Evolutionary conservation across 306 rosid genomes (phyloP).

Genomic region (Cyamopsis tetragonoloba): DNA sequence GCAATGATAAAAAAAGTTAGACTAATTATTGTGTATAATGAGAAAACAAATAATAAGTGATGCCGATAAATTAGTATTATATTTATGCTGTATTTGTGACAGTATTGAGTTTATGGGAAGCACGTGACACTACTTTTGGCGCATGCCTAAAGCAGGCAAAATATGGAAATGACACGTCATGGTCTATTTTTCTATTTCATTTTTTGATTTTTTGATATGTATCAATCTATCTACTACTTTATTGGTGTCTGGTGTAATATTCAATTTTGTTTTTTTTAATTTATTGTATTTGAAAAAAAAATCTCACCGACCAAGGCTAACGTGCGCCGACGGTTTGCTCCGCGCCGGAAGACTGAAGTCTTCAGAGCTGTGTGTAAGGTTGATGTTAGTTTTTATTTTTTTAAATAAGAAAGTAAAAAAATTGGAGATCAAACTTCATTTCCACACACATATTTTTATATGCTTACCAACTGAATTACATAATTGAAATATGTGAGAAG

Average conservation of each 20-base stretch:
- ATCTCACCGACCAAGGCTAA: constrained; percentile 24
- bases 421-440: too few species aligned
- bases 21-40: constrained; percentile 12
- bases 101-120: constrained; percentile 37
- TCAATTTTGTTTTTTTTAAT: not conserved
- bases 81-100: not conserved
- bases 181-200: not conserved
- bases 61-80: not conserved
- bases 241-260: constrained; percentile 5
- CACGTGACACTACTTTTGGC: constrained; percentile 81
- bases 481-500: too few species aligned
- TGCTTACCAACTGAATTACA: too few species aligned
- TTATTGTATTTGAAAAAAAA: not conserved
- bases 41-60: constrained; percentile 4
- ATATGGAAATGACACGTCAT: constrained; percentile 35
- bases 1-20: constrained; percentile 34
- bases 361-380: not conserved
- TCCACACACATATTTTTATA: too few species aligned
- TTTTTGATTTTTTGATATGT: not conserved
- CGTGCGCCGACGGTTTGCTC: constrained; percentile 33
- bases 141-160: constrained; percentile 73
- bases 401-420: too few species aligned
- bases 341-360: constrained; percentile 25
- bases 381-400: too few species aligned
- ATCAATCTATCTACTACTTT: too few species aligned